Evolutionary conservation across 2,329 filamentous ascomycete genomes (phyloP), one percentile per base, ranked within the genome.

Genomic region (Diaporthe sp.): DNA sequence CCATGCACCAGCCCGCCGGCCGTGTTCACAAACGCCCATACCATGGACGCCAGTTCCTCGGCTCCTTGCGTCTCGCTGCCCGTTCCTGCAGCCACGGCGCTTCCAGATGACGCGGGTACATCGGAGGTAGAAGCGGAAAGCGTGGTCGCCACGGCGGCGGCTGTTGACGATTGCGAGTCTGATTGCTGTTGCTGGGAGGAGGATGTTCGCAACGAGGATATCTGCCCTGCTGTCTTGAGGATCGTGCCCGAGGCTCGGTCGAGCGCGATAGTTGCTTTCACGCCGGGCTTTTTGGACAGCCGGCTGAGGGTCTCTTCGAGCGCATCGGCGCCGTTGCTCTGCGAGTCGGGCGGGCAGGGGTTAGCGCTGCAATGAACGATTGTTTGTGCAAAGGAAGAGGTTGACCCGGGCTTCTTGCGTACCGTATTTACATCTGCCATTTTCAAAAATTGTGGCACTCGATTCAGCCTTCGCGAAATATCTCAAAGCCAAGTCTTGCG

Each of bases 241-340:
- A 97, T 94, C 2, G 93, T 89, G 71, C 94, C 94, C 31, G 90
- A 93, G 20, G 90, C 85, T 74, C 94, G 91, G 79, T 95, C 94
- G 57, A 97, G 87, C 73, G 95, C 91, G 67, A 97, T 88, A 73
- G 94, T 94, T 79, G 93, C 94, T 82, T 94, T 94, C 71, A 97
- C 94, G 76, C 94, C 94, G 42, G 93, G 90, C 81, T 96, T 96
- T 82, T 93, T 93, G 55, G 93, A 92, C 60, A 97, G 88, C 25
- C 93, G 92, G 63, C 90, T 90, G 76, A 96, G 89, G 77, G 90
- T 86, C 86, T 92, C 90, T 71, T 91, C 89, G 76, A 94, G 89
- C 57, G 90, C 90, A 79, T 94, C 92, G 76, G 90, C 87, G 77
- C 86, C 86, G 79, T 85, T 86, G 72, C 83, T 79, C 84, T 87